These are phyloP conservation scores for Flagelloscypha sp. DNA, from an alignment of 768 basidiomycete genomes.

Conservation along the genomic window DNA sequence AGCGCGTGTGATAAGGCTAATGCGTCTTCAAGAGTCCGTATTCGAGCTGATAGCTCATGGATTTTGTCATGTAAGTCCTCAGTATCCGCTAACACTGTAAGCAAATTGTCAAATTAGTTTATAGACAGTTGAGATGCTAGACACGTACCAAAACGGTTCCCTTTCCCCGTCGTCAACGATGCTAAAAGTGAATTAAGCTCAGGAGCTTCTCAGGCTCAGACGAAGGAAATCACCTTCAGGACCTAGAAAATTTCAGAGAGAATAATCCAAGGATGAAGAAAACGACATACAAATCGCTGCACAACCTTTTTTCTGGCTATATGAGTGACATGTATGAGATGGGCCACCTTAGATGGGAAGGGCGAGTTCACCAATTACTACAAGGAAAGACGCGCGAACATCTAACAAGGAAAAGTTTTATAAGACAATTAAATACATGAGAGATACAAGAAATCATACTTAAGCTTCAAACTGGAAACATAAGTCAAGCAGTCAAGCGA, in stretches of 20 bases:
- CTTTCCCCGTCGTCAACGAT: constrained; percentile 65
- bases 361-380: no score
- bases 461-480: constrained; percentile 61
- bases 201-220: constrained; percentile 11
- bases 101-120: constrained; percentile 5
- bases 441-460: constrained; percentile 31
- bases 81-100: constrained; percentile 53
- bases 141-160: constrained; percentile 52
- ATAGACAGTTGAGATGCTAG: constrained; percentile 1
- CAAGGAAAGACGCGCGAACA: constrained; percentile 62
- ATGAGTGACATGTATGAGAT: constrained; percentile 24
- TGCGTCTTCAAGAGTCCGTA: constrained; percentile 63
- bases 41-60: constrained; percentile 46
- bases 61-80: constrained; percentile 67
- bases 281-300: neutral
- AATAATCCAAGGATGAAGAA: constrained; percentile 13
- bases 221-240: constrained; percentile 6
- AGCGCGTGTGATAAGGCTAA: constrained; percentile 43
- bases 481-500: constrained; percentile 9
- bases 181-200: constrained; percentile 26
- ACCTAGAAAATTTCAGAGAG: constrained; percentile 6
- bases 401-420: no score
- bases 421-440: constrained; percentile 10
- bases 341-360: no score
- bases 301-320: constrained; percentile 50